phyloP scores from a whole-genome alignment of 1,284 basidiomycete genomes.

The Omphalotus olearius region DNA sequence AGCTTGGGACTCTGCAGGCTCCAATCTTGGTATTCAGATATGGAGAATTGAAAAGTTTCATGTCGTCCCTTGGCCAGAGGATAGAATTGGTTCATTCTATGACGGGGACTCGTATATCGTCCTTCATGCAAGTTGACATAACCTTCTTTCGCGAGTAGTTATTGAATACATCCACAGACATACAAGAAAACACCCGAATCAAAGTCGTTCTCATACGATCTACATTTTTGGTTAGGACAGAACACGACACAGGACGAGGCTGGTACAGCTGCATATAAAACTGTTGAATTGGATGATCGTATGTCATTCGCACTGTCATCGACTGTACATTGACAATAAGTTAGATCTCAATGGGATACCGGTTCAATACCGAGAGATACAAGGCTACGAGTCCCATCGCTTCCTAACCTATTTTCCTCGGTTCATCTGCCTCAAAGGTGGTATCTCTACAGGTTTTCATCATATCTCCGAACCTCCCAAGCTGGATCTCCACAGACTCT shows the following conservation, averaged over 20 bases:
- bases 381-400: conserved; percentile 49
- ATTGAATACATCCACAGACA: conserved; percentile 29
- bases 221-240: conserved; percentile 64
- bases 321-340: neutral
- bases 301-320: conserved; percentile 19
- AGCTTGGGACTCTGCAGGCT: conserved; percentile 49
- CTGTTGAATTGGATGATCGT: conserved; percentile 67
- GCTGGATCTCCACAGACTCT: conserved; percentile 40
- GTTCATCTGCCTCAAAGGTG: conserved; percentile 51
- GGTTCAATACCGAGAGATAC: conserved; percentile 60
- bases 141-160: neutral
- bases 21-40: conserved; percentile 39
- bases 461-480: conserved; percentile 47
- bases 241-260: conserved; percentile 62
- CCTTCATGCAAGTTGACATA: conserved; percentile 41
- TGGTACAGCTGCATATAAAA: conserved; percentile 64
- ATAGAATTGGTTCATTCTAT: conserved; percentile 51
- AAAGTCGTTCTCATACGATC: conserved; percentile 47
- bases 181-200: conserved; percentile 49
- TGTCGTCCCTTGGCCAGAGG: conserved; percentile 49
- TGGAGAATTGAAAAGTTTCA: conserved; percentile 60
- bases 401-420: conserved; percentile 58
- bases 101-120: conserved; percentile 65
- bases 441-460: conserved; percentile 56
- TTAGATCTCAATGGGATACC: conserved; percentile 49